These are phyloP conservation scores for Paramarasmius palmivorus DNA, from an alignment of 1,284 basidiomycete genomes.

Conservation along the genomic window DNA sequence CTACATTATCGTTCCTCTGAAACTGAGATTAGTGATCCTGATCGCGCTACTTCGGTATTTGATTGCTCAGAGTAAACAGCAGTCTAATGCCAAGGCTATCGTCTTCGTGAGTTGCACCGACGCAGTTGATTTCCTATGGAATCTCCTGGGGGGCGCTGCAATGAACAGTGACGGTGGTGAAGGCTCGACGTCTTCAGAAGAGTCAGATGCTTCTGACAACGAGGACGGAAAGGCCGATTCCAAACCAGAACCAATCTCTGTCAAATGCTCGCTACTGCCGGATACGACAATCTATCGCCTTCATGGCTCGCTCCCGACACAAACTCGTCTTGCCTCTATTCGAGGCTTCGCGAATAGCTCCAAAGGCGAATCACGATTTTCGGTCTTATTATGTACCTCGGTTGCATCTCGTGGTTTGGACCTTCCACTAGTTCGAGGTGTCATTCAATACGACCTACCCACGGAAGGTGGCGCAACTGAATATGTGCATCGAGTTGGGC, in stretches of 20 bases:
- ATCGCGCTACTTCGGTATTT: constrained; percentile 83
- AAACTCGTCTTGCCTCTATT: constrained; percentile 81
- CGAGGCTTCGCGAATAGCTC: constrained; percentile 69
- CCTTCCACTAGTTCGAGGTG: constrained; percentile 90
- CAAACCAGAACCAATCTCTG: constrained; percentile 47
- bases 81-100: constrained; percentile 72
- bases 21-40: constrained; percentile 89
- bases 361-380: constrained; percentile 40
- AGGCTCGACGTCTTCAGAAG: constrained; percentile 22
- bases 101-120: constrained; percentile 98
- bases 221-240: constrained; percentile 27
- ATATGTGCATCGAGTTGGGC: constrained; percentile 95
- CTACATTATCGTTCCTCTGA: constrained; percentile 90
- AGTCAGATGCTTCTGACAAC: constrained; percentile 23
- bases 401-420: constrained; percentile 98
- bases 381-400: constrained; percentile 92
- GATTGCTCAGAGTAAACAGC: constrained; percentile 57
- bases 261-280: constrained; percentile 78
- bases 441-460: constrained; percentile 96
- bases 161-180: constrained; percentile 58
- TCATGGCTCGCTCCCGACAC: constrained; percentile 89
- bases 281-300: constrained; percentile 86
- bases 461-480: constrained; percentile 97
- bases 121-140: constrained; percentile 97
- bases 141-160: constrained; percentile 73